phyloP scores from a whole-genome alignment of 1,284 basidiomycete species.

The Ustilago lituana region DNA sequence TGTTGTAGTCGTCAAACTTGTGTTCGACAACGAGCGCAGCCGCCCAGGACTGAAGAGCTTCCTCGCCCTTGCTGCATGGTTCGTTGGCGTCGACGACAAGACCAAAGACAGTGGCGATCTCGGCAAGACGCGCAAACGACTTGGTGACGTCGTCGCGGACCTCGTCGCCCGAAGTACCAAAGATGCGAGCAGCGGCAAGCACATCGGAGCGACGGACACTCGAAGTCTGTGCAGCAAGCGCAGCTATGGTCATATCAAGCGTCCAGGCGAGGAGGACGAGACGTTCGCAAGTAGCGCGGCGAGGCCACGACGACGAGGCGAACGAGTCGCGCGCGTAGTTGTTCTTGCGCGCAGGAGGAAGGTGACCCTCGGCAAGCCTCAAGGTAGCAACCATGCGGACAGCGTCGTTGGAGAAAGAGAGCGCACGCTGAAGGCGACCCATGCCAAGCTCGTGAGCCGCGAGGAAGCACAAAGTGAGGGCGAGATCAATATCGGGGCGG shows the following conservation, averaged over 20 bases:
- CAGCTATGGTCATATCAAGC: constrained; percentile 45
- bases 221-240: constrained; percentile 35
- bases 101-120: constrained; percentile 68
- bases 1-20: constrained; percentile 69
- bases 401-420: constrained; percentile 66
- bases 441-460: constrained; percentile 68
- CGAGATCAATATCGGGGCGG: constrained; percentile 66
- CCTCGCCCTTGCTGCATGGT: constrained; percentile 27
- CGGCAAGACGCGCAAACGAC: constrained; percentile 68
- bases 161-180: constrained; percentile 46
- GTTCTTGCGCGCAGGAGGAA: constrained; percentile 29
- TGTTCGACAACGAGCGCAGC: constrained; percentile 67
- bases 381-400: constrained; percentile 37
- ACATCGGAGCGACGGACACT: constrained; percentile 32
- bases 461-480: constrained; percentile 67
- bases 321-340: constrained; percentile 36
- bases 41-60: constrained; percentile 67
- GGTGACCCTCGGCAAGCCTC: constrained; percentile 33
- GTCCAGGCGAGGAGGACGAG: constrained; percentile 45
- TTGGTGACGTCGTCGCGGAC: constrained; percentile 60
- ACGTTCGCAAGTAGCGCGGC: constrained; percentile 44
- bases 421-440: constrained; percentile 65
- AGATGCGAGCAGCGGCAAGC: constrained; percentile 55
- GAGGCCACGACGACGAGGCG: constrained; percentile 28
- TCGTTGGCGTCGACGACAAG: constrained; percentile 63